Evolutionary conservation across 352 stramenopile genomes (phyloP).

Genomic region (Phytophthora europaea): DNA sequence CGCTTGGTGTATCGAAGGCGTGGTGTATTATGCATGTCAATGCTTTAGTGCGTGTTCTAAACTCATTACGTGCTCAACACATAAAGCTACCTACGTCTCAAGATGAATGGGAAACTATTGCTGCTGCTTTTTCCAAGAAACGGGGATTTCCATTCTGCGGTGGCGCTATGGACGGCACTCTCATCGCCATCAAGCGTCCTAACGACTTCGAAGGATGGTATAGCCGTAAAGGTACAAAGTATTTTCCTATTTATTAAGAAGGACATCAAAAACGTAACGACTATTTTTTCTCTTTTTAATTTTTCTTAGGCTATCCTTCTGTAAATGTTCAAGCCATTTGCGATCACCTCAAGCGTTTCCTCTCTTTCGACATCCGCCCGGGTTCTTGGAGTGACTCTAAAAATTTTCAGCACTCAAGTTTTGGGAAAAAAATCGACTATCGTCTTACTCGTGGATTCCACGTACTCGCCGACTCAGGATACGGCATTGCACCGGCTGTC

Average conservation of each 20-base stretch:
- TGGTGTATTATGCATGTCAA: not conserved
- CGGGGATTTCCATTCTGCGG: not conserved
- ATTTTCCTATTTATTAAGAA: not conserved
- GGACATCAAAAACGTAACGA: not conserved
- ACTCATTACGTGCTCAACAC: not conserved
- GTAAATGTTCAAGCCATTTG: not conserved
- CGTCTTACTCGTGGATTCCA: not conserved
- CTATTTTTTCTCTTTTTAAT: not conserved
- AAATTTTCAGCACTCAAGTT: not conserved
- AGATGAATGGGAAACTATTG: not conserved
- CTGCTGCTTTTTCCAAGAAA: not conserved
- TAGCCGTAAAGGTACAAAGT: not conserved
- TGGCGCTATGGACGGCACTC: not conserved
- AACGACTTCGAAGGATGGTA: not conserved
- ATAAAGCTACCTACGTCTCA: not conserved
- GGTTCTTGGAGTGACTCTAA: not conserved
- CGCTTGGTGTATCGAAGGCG: no score
- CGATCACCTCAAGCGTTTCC: not conserved
- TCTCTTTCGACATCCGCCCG: not conserved
- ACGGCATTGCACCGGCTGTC: not conserved
- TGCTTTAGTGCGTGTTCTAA: not conserved
- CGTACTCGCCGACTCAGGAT: not conserved
- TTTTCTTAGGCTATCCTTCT: not conserved
- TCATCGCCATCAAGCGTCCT: not conserved
- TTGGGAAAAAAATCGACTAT: not conserved